Evolutionary conservation across 257 asterid species (phyloP), one percentile per base, ranked within the genome.

Genomic region (Solanum lycopersicoides): DNA sequence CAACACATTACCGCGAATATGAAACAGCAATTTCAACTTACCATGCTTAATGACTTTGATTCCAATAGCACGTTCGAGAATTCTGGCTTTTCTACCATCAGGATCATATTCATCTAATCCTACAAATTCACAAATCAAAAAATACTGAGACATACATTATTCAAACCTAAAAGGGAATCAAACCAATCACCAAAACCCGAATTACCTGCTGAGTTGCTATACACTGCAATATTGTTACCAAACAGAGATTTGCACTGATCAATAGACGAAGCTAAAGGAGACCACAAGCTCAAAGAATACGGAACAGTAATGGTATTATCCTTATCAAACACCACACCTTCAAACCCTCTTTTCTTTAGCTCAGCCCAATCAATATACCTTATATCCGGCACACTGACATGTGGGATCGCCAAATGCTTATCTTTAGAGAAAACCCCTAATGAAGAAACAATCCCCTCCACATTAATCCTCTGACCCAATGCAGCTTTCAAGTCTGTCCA

Each of bases 191-290:
- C 6, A 28, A 30, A 28, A 68, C 75, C 75, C 7, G 15, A 85
- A 56, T 88, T 94, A 96, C 99, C 99, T 0, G 98, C 99, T 47
- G 99, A 97, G 89, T 97, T 97, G 89, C 99, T 97, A 87, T 93
- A 95, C 10, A 97, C 95, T 0, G 98, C 99, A 34, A 96, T 89
- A 86, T 96, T 92, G 77, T 93, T 89, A 45, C 98, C 98, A 87
- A 97, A 96, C 41, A 91, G 82, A 28, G 93, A 90, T 94, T 95
- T 97, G 87, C 99, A 97, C 74, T 88, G 95, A 77, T 93, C 90
- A 11, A 97, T 34, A 18, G 99, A 92, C 16, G 96, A 88, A 66
- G 63, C 91, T 63, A 97, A 96, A 74, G 98, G 98, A 72, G 92
- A 83, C 99, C 99, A 97, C 94, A 95, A 91, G 89, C 93, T 90